A percentile compares a stretch with the other conserved stretches of the same genome.
These are phyloP conservation scores for Myxozyma nipponensis DNA, from an alignment of 805 yeast species.

Conservation along the genomic window DNA sequence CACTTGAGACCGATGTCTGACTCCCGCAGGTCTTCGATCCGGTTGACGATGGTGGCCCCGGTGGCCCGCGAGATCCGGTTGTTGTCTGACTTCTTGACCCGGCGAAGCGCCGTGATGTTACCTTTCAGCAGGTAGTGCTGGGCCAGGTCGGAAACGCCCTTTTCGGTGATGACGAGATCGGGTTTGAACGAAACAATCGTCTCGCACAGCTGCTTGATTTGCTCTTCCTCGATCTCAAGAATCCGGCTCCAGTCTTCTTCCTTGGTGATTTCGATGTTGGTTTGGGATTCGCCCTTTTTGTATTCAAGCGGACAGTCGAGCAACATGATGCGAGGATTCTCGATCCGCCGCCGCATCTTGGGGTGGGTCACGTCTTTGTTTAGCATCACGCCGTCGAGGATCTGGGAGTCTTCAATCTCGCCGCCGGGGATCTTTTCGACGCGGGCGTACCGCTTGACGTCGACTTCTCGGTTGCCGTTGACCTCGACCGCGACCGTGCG, in stretches of 20 bases:
- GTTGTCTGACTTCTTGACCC: constrained; percentile 93
- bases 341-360: constrained; percentile 85
- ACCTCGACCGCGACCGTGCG: constrained; percentile 65
- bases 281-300: constrained; percentile 98
- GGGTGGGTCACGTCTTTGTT: constrained; percentile 99
- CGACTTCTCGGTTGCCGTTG: constrained; percentile 66
- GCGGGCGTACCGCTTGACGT: constrained; percentile 86
- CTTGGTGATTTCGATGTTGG: constrained; percentile 93
- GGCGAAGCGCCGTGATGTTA: constrained; percentile 85
- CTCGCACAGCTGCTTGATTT: constrained; percentile 81
- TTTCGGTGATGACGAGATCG: constrained; percentile 92
- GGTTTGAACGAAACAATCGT: constrained; percentile 81
- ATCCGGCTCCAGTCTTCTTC: constrained; percentile 96
- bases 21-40: constrained; percentile 91
- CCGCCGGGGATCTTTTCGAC: constrained; percentile 98
- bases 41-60: constrained; percentile 94
- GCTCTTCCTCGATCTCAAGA: constrained; percentile 96
- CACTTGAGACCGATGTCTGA: constrained; percentile 84
- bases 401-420: constrained; percentile 83
- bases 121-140: constrained; percentile 94
- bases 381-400: constrained; percentile 84
- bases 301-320: constrained; percentile 97
- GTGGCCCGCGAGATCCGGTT: constrained; percentile 96
- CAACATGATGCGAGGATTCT: constrained; percentile 82
- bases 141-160: constrained; percentile 93